Evolutionary conservation across 495 filamentous ascomycete species (phyloP).

Genomic region (Xylaria acuta): DNA sequence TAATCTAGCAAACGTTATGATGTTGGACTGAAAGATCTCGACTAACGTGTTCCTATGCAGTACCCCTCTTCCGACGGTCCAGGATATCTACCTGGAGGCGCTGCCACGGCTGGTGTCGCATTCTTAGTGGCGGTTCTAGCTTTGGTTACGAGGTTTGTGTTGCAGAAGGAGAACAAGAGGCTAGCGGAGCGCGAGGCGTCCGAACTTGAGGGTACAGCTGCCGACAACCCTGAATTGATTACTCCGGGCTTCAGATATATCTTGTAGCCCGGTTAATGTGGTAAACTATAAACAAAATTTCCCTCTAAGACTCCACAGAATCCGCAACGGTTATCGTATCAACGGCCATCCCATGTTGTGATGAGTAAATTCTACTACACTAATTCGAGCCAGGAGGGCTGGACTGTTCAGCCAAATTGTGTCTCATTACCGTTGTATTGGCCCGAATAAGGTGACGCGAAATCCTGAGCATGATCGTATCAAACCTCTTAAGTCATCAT

Average conservation of each 20-base stretch:
- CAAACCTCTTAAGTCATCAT: background rate
- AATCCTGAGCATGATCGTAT: background rate
- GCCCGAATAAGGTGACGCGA: background rate
- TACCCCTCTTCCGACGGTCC: slow-evolving; percentile 59
- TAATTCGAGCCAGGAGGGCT: background rate
- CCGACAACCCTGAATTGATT: background rate
- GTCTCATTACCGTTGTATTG: background rate
- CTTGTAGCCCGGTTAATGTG: slow-evolving; percentile 22
- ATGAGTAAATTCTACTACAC: background rate
- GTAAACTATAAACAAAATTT: background rate
- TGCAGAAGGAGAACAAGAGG: slow-evolving; percentile 57
- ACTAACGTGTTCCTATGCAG: background rate
- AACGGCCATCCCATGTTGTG: background rate
- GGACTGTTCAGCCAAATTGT: background rate
- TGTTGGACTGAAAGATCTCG: background rate
- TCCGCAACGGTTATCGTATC: background rate
- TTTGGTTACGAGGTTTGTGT: slow-evolving; percentile 49
- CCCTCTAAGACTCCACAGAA: background rate
- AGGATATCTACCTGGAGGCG: slow-evolving; percentile 53
- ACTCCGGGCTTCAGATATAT: slow-evolving; percentile 38
- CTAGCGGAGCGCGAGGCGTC: slow-evolving; percentile 50
- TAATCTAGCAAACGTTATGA: background rate
- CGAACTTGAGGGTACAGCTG: slow-evolving; percentile 28
- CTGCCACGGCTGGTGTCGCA: slow-evolving; percentile 56
- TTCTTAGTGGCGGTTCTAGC: slow-evolving; percentile 48